Percentiles rank a stretch among this genome's conserved stretches.
Conservation (phyloP, 148 eudicot species). For the Vaccinium darrowii region DNA sequence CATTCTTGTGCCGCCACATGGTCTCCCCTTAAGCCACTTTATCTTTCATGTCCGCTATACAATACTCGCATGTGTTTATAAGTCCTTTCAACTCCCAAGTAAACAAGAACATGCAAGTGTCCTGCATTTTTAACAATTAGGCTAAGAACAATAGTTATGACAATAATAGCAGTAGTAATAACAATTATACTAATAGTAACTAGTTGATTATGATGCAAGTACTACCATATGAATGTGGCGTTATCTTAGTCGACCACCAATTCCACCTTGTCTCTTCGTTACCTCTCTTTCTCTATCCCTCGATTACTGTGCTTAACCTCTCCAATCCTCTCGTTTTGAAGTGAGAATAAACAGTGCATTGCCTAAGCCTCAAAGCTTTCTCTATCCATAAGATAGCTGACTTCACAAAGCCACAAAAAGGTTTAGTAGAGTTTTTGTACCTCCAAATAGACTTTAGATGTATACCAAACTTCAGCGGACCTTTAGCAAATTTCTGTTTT, state of each 20-base stretch:
- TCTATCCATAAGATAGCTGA: not conserved
- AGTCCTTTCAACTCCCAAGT: not conserved
- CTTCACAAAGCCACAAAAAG: no score
- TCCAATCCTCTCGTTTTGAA: not conserved
- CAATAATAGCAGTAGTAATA: not conserved
- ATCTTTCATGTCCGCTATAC: not conserved
- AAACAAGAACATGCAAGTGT: not conserved
- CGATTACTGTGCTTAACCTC: not conserved
- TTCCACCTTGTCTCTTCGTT: not conserved
- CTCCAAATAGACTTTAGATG: not conserved
- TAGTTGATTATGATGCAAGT: not conserved
- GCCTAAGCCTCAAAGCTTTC: not conserved
- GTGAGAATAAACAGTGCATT: not conserved
- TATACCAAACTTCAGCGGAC: not conserved
- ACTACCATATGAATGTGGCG: not conserved
- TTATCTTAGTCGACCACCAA: not conserved
- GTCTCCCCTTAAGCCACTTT: not conserved
- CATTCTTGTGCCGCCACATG: not conserved
- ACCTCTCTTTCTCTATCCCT: not conserved
- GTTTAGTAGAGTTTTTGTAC: not conserved
- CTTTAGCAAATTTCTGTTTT: not conserved
- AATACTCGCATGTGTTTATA: not conserved
- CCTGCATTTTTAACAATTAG: not conserved
- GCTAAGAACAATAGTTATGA: not conserved
- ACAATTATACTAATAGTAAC: not conserved